phyloP scores from a whole-genome alignment of 2,329 filamentous ascomycete species.

The Xylariaceae sp. region DNA sequence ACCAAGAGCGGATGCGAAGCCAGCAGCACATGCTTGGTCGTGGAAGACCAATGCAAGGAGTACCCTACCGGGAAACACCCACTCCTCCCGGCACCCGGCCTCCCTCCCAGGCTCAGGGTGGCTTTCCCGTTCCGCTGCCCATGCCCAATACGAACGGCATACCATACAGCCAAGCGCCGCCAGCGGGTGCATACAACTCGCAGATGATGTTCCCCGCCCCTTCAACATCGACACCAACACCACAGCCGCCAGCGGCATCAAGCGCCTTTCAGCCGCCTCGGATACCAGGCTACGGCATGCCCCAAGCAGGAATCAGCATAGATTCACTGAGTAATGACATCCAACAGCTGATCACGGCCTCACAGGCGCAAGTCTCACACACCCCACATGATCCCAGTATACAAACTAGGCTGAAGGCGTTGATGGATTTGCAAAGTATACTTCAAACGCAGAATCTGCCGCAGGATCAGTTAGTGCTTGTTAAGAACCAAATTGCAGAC shows the following conservation, averaged over 20 bases:
- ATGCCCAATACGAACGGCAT: constrained; percentile 28
- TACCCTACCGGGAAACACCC: constrained; percentile 62
- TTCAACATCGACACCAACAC: constrained; percentile 31
- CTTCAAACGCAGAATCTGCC: constrained; percentile 71
- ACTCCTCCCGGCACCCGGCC: constrained; percentile 56
- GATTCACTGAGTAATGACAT: constrained; percentile 78
- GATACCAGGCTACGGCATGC: constrained; percentile 31
- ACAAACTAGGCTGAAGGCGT: constrained; percentile 72
- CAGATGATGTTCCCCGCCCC: constrained; percentile 11
- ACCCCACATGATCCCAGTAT: constrained; percentile 69
- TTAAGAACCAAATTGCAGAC: constrained; percentile 77
- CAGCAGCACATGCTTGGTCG: constrained; percentile 49
- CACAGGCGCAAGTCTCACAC: constrained; percentile 65
- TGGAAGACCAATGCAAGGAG: constrained; percentile 40
- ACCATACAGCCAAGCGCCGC: constrained; percentile 16
- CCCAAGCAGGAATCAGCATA: constrained; percentile 49
- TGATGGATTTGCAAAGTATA: constrained; percentile 76
- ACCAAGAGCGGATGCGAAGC: constrained; percentile 46
- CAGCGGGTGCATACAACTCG: constrained; percentile 17
- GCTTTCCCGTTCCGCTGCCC: constrained; percentile 26
- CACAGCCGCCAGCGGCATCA: constrained; percentile 29
- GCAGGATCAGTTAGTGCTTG: constrained; percentile 72
- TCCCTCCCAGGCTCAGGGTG: constrained; percentile 25
- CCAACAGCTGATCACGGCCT: constrained; percentile 64
- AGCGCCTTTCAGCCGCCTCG: constrained; percentile 35